Base-by-base conservation (phyloP, 2,329 filamentous ascomycete species). In the Botryotinia narcissicola region DNA sequence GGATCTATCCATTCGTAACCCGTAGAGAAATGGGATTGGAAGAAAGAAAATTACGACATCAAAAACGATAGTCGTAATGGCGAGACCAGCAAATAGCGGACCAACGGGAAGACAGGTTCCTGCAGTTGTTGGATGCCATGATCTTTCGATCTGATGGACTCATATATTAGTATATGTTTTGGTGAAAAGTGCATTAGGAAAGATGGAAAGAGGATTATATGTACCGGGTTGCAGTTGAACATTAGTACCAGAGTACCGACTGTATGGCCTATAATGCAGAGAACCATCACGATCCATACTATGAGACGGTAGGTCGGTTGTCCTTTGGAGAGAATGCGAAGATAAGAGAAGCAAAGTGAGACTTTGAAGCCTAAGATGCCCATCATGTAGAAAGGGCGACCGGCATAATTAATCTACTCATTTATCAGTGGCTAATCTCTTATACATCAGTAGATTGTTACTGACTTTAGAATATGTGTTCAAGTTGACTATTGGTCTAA, bases 11-110 rank as follows among this genome's bases (percentile, higher is more conserved):
- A 76, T 76, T 20, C 73, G 70, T 16, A 76, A 44, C 29, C 69
- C 35, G 18, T 66, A 74, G 0, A 76, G 42, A 29, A 74, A 76
- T n/a, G 73, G 74, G 9, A 76, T 75, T 5, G 75, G 75, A 12
- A 75, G 74, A 20, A 69, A 54, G 67, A 76, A 75, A 20, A 76
- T 75, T 44, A 71, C 61, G 18, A 73, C 66, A 42, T 74, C 73
- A 22, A 59, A 74, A 8, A 44, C 12, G 22, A 74, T 68, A 2
- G 69, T 25, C 12, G 40, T 29, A 25, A 64, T 48, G 22, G 69
- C 42, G 16, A 71, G 60, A 51, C 69, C 59, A 25, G 22, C 14
- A 25, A 48, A 40, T 5, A 64, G 44, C 1, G 69, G 69, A 18
- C 42, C 69, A 48, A 42, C 7, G 14, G 69, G 59, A 37, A 71